Evolutionary conservation across 2,329 filamentous ascomycete species (phyloP).

Genomic region (Curvularia eragrostidis): DNA sequence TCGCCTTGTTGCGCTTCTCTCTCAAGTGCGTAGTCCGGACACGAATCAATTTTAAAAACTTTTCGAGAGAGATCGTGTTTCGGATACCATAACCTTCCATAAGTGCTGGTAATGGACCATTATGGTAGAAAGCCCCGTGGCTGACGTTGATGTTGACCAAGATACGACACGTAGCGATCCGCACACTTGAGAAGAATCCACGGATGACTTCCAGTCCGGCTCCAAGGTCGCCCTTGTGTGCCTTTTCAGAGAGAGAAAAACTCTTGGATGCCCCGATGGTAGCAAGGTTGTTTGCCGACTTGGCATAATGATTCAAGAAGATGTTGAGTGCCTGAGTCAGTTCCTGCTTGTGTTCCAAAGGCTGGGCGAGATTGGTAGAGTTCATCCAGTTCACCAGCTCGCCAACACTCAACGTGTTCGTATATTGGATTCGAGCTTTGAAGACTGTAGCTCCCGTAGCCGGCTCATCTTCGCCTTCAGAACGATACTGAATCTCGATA

Average conservation of each 20-base stretch:
- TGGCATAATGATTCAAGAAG: conserved; percentile 59
- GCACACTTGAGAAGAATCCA: conserved; percentile 67
- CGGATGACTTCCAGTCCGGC: conserved; percentile 62
- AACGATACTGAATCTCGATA: conserved; percentile 26
- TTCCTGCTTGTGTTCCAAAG: conserved; percentile 54
- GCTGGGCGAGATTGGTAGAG: conserved; percentile 47
- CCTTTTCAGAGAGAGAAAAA: conserved; percentile 49
- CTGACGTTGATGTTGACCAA: conserved; percentile 68
- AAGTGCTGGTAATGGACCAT: conserved; percentile 46
- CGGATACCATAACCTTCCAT: conserved; percentile 28
- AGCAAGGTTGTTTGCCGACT: conserved; percentile 49
- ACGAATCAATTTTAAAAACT: conserved; percentile 48
- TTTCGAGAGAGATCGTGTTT: conserved; percentile 32
- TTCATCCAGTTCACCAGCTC: conserved; percentile 58
- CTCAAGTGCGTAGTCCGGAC: conserved; percentile 48
- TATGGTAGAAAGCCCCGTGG: conserved; percentile 62
- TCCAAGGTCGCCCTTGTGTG: conserved; percentile 49
- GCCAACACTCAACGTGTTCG: conserved; percentile 20
- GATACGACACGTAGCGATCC: conserved; percentile 62
- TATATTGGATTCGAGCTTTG: conserved; percentile 24
- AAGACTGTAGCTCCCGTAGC: conserved; percentile 17
- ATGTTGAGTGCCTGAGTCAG: conserved; percentile 65
- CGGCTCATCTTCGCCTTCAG: conserved; percentile 31
- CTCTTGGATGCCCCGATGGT: conserved; percentile 59
- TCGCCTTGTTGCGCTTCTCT: conserved; percentile 42